phyloP scores from a whole-genome alignment of 23 red algal species.

The Gracilaria caudata region DNA sequence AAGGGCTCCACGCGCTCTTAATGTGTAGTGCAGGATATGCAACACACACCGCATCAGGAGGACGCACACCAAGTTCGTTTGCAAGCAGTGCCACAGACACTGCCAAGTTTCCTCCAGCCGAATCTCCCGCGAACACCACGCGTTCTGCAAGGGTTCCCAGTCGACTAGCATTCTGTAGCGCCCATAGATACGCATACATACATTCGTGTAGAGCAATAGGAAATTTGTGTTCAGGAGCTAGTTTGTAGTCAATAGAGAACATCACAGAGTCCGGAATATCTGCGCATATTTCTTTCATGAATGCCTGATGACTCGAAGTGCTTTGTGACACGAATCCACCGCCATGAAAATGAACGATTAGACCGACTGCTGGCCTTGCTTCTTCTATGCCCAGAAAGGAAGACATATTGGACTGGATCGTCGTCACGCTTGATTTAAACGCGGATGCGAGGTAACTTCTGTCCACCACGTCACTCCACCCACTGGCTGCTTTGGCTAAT shows the following conservation, averaged over 20 bases:
- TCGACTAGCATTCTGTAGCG: conserved; percentile 55
- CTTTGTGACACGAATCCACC: conserved; percentile 96
- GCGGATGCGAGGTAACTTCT: conserved; percentile 47
- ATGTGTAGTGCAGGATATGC: conserved; percentile 93
- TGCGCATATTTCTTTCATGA: conserved; percentile 79
- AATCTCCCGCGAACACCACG: conserved; percentile 89
- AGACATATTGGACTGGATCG: conserved; percentile 60
- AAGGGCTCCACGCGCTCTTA: conserved; percentile 83
- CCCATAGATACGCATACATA: conserved; percentile 78
- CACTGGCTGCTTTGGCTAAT: neutral
- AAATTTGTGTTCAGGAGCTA: conserved; percentile 91
- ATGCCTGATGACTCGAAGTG: conserved; percentile 78
- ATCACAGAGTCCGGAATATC: conserved; percentile 85
- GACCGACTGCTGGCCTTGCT: conserved; percentile 49
- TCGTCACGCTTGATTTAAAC: conserved; percentile 53
- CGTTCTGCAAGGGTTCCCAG: conserved; percentile 73
- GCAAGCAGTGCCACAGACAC: conserved; percentile 70
- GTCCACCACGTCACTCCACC: conserved; percentile 37
- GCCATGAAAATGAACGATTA: conserved; percentile 95
- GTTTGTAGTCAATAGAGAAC: conserved; percentile 92
- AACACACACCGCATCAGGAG: conserved; percentile 82
- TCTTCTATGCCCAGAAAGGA: conserved; percentile 33
- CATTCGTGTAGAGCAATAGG: conserved; percentile 75
- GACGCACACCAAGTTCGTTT: conserved; percentile 57
- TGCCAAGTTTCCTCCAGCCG: conserved; percentile 93